Base-by-base conservation (phyloP, 768 basidiomycete species). In the Agaricus blazei region DNA sequence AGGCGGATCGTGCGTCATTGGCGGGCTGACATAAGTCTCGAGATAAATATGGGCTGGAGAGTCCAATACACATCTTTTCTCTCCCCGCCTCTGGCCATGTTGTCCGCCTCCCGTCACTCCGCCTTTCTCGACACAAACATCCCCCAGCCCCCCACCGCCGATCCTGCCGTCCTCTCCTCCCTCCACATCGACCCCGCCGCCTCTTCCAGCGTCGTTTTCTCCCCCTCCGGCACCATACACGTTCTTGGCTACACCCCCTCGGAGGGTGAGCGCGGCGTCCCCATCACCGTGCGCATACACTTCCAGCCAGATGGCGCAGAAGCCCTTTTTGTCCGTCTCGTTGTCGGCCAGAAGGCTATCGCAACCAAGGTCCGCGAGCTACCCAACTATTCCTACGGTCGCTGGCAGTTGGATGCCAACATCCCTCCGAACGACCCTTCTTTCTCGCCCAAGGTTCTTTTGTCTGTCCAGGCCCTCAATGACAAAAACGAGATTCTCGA, bases 321-420 rank as follows among this genome's bases (percentile, higher is more conserved):
- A 52, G 68, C 76, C 5, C 76, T 88, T 37, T 83, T 78, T 57
- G 80, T 92, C 24, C 83, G 91, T 50, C 81, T 93, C 59, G 82
- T 92, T 61, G 75, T 93, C 59, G 90, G 86, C 29, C 68, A 75
- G 57, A 83, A 79, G 59, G 81, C 89, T 2, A 77, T 93, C 26
- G 74, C 75, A 34, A 93, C 91, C 0, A 77, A 77, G 11, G 86
- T 93, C 28, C 74, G 75, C 43, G 77, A 81, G 61, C 63, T 85
- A 0, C 72, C 73, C n/a, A 64, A 71, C 11, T 64, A 73, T 0
- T 68, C 73, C 7, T 75, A 75, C 53, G 81, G 80, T 31, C 70
- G 76, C 45, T 88, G 83, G 85, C 82, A 85, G 64, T 79, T 90
- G 50, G 77, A 81, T 50, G 85, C 84, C 1, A 64, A 72, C n/a